Conservation (phyloP, 192 early-diverging fungal species). For the Gigaspora rosea region DNA sequence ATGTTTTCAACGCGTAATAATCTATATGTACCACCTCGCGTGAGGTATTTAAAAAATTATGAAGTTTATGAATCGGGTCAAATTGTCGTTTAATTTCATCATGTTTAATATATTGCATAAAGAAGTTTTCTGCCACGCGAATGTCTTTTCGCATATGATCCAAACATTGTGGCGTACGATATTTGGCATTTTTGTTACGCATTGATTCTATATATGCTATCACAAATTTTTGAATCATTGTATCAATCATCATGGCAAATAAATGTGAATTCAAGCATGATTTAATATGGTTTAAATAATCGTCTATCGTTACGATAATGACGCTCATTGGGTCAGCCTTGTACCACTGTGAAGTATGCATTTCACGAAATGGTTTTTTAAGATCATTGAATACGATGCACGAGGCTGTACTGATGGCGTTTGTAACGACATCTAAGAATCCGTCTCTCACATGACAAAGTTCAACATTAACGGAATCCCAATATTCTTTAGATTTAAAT, state of each 20-base stretch:
- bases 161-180: constrained; percentile 64
- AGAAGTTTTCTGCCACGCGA: constrained; percentile 72
- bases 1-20: constrained; percentile 84
- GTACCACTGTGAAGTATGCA: constrained; percentile 89
- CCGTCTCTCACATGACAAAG: constrained; percentile 79
- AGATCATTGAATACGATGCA: constrained; percentile 88
- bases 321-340: constrained; percentile 80
- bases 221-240: constrained; percentile 82
- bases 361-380: constrained; percentile 57
- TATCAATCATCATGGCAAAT: constrained; percentile 81
- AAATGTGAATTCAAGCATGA: constrained; percentile 75
- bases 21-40: constrained; percentile 82
- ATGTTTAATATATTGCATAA: constrained; percentile 67
- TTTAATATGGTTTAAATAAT: constrained; percentile 68
- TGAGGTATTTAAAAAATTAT: constrained; percentile 75
- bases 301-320: constrained; percentile 88
- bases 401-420: constrained; percentile 69
- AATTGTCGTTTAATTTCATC: constrained; percentile 75
- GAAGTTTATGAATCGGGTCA: constrained; percentile 80
- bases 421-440: constrained; percentile 86
- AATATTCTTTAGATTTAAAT: constrained; percentile 53
- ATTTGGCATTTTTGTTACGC: constrained; percentile 71
- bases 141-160: constrained; percentile 81
- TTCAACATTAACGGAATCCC: constrained; percentile 59
- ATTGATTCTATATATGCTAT: constrained; percentile 86